Evolutionary conservation across 768 basidiomycete species (phyloP).

Genomic region (Phanerodontia chrysosporium): DNA sequence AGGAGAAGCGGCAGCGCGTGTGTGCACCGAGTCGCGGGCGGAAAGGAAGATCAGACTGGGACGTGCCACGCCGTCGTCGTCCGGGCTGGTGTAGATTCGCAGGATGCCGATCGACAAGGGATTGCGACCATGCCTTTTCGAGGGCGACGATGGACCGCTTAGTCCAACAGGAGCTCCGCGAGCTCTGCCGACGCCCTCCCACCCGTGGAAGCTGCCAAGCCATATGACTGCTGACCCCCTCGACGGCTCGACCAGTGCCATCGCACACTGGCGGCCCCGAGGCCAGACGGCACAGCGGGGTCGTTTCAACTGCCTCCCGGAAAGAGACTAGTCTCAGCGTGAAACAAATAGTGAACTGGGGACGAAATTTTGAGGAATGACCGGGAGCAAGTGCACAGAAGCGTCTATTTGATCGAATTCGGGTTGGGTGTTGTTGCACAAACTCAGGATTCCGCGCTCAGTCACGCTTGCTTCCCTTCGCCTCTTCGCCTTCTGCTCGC

Average conservation of each 20-base stretch:
- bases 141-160: not conserved
- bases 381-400: constrained; percentile 2
- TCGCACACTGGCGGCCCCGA: not conserved
- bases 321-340: not conserved
- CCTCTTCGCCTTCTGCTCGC: constrained; percentile 9
- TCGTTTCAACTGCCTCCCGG: not conserved
- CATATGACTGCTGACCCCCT: no score
- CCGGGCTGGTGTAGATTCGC: not conserved
- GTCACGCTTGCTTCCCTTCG: constrained; percentile 13
- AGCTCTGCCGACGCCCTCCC: not conserved
- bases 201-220: not conserved
- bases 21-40: not conserved
- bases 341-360: not conserved
- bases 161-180: not conserved
- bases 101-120: constrained; percentile 4
- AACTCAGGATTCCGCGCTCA: constrained; percentile 16
- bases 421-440: constrained; percentile 12
- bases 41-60: not conserved
- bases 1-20: not conserved
- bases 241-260: no score
- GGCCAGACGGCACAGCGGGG: not conserved
- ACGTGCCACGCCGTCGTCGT: not conserved
- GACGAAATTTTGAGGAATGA: constrained; percentile 4
- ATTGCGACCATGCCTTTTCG: constrained; percentile 10
- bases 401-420: constrained; percentile 8